phyloP scores from a whole-genome alignment of 2,329 filamentous ascomycete species.

The Fusarium brevicatenulatum region DNA sequence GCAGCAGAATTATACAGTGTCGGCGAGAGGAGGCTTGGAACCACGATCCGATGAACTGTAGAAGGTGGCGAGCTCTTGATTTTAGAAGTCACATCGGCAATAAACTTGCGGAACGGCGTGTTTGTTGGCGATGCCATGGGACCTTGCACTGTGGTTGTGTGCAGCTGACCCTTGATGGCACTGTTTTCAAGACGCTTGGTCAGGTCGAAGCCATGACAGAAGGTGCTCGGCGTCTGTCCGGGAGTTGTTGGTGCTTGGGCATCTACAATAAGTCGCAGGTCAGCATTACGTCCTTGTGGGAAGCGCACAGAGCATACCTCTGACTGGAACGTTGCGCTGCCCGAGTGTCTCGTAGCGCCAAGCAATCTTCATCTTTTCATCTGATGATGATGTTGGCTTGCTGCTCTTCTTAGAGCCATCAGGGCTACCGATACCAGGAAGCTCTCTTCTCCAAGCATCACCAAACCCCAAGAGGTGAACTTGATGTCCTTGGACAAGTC shows the following conservation, averaged over 20 bases:
- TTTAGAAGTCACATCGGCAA: slow-evolving; percentile 66
- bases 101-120: slow-evolving; percentile 67
- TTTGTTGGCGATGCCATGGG: slow-evolving; percentile 37
- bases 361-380: slow-evolving; percentile 96
- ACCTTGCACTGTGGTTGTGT: slow-evolving; percentile 59
- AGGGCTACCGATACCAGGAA: slow-evolving; percentile 75
- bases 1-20: slow-evolving; percentile 78
- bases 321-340: slow-evolving; percentile 68
- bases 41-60: slow-evolving; percentile 79
- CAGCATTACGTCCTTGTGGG: neutral
- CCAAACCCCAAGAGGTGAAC: slow-evolving; percentile 86
- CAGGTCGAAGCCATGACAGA: slow-evolving; percentile 80
- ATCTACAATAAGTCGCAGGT: slow-evolving; percentile 22
- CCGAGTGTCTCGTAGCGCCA: slow-evolving; percentile 94
- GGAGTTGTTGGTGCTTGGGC: slow-evolving; percentile 33
- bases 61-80: slow-evolving; percentile 67
- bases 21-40: slow-evolving; percentile 90
- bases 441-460: slow-evolving; percentile 82
- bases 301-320: slow-evolving; percentile 63
- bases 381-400: slow-evolving; percentile 53
- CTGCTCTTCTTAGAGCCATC: slow-evolving; percentile 52
- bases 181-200: slow-evolving; percentile 67
- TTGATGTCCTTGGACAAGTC: slow-evolving; percentile 88
- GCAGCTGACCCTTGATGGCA: slow-evolving; percentile 61
- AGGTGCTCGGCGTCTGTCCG: slow-evolving; percentile 51